phyloP scores from a whole-genome alignment of 2,329 filamentous ascomycete genomes.

The Trichoderma sp. region DNA sequence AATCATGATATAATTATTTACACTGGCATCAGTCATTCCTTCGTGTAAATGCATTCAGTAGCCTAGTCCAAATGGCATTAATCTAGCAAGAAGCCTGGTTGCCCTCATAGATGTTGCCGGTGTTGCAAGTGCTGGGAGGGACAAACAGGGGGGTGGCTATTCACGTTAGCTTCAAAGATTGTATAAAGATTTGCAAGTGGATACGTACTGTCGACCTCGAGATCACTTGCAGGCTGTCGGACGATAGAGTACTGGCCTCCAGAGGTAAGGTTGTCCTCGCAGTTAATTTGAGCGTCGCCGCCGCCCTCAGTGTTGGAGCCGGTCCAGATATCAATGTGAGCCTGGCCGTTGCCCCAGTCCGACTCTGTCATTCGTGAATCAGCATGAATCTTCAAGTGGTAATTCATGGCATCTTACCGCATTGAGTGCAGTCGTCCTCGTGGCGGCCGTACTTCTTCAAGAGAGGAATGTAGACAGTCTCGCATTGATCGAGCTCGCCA shows the following conservation, averaged over 20 bases:
- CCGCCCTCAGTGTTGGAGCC: conserved; percentile 28
- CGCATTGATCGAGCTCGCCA: conserved; percentile 30
- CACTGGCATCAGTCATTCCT: not conserved
- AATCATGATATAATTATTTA: not conserved
- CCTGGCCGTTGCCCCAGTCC: conserved; percentile 28
- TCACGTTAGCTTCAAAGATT: not conserved
- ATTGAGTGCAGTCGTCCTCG: conserved; percentile 30
- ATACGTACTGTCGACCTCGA: not conserved
- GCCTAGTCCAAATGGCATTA: not conserved
- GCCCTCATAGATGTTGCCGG: not conserved
- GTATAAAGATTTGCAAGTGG: not conserved
- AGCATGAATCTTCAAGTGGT: not conserved
- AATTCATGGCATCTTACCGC: conserved; percentile 21
- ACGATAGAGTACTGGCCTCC: conserved; percentile 30
- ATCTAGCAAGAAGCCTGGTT: not conserved
- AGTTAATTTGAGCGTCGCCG: conserved; percentile 30
- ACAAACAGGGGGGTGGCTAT: not conserved
- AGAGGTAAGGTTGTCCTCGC: conserved; percentile 31
- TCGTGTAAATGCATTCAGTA: not conserved
- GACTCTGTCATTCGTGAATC: not conserved
- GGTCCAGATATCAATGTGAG: conserved; percentile 32
- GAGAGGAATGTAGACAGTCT: conserved; percentile 31
- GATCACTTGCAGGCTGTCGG: conserved; percentile 27
- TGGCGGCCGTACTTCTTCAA: conserved; percentile 31
- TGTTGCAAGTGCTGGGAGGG: not conserved